Evolutionary conservation across 257 asterid species (phyloP).

Genomic region (Rauvolfia tetraphylla): DNA sequence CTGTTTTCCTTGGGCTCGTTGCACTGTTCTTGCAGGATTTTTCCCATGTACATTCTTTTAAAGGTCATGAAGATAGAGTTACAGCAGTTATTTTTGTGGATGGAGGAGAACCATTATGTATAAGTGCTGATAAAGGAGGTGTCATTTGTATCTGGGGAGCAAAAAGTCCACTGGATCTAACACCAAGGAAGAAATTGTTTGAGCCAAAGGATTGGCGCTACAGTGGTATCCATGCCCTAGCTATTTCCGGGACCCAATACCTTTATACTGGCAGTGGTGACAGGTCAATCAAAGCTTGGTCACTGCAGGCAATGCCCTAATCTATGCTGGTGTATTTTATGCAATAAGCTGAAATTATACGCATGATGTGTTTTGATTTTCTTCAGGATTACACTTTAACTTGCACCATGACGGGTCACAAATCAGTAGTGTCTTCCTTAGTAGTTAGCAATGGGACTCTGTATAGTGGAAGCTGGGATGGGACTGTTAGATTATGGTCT

Average conservation of each 20-base stretch:
- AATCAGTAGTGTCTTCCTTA: conserved; percentile 68
- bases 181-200: conserved; percentile 46
- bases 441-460: conserved; percentile 60
- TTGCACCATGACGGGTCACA: conserved; percentile 77
- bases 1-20: conserved; percentile 6
- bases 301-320: conserved; percentile 57
- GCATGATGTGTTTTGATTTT: conserved; percentile 8
- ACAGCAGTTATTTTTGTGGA: conserved; percentile 63
- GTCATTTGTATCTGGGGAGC: conserved; percentile 82
- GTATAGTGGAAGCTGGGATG: conserved; percentile 98
- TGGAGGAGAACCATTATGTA: conserved; percentile 66
- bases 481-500: conserved; percentile 87
- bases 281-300: conserved; percentile 87
- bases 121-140: conserved; percentile 82
- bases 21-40: conserved; percentile 51
- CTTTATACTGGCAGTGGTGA: conserved; percentile 92
- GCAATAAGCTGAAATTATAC: conserved; percentile 9
- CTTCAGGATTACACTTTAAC: conserved; percentile 62
- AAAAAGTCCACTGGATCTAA: conserved; percentile 45
- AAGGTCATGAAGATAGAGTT: conserved; percentile 80
- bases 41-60: conserved; percentile 66
- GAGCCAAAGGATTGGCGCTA: conserved; percentile 96
- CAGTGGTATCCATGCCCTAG: conserved; percentile 93
- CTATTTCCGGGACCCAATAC: conserved; percentile 53
- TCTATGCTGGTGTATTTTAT: conserved; percentile 13